phyloP scores from a whole-genome alignment of 495 filamentous ascomycete species.

The Tuber umbilicatum region DNA sequence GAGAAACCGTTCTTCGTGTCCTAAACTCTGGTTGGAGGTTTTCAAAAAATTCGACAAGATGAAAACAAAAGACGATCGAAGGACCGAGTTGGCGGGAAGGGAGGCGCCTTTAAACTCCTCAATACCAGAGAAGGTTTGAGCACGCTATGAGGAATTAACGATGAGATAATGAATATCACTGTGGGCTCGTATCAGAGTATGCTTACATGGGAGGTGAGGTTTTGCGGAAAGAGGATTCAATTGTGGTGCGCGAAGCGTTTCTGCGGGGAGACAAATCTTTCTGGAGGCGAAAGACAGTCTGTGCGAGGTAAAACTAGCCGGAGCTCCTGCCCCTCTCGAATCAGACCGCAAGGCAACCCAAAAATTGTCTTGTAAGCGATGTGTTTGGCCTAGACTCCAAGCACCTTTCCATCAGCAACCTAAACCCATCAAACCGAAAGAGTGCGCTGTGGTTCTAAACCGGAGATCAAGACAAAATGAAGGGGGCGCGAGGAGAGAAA shows the following conservation, averaged over 20 bases:
- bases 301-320: conserved; percentile 33
- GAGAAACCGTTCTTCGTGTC: not conserved
- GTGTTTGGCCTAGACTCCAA: conserved; percentile 29
- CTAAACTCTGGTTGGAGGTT: not conserved
- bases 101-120: not conserved
- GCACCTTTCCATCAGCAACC: conserved; percentile 37
- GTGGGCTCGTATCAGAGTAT: conserved; percentile 1
- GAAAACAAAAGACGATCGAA: conserved; percentile 1
- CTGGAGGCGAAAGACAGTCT: conserved; percentile 30
- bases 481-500: conserved; percentile 14
- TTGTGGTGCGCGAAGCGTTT: not conserved
- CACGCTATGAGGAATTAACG: not conserved
- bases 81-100: not conserved
- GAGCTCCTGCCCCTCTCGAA: conserved; percentile 31
- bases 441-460: not conserved
- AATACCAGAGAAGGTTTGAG: not conserved
- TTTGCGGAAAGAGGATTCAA: not conserved
- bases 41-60: not conserved
- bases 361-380: conserved; percentile 32
- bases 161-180: not conserved
- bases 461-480: conserved; percentile 1
- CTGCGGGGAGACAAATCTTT: conserved; percentile 4
- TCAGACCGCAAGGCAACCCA: conserved; percentile 25
- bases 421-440: not conserved
- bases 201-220: conserved; percentile 1